Base-by-base conservation (phyloP, 441 rosid species). In the Cnidoscolus chayamansa region DNA sequence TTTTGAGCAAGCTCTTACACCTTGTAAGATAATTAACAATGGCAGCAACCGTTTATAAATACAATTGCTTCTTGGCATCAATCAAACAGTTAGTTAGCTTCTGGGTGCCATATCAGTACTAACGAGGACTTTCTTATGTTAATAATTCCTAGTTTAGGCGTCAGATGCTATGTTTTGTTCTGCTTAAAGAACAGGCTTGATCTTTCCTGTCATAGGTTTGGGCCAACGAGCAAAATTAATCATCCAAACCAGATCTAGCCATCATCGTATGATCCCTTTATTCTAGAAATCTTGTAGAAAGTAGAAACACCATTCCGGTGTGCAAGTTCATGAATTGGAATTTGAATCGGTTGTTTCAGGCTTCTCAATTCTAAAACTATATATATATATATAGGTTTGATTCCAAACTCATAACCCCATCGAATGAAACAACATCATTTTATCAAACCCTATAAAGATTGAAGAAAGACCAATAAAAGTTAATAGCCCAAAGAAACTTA, bases 401-500 rank as follows among this genome's bases (percentile, higher is more conserved):
- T 6, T 53, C 17, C 20, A 57, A 64, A 45, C 20, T 47, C 64
- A 57, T 40, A 32, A 11, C 7, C 31, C 15, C 2, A 64, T 20
- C 9, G 53, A 73, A 53, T 53, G 17, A 15, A 31, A 17, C 11
- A 10, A n/a, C 20, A 55, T 17, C 1, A 40, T 40, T 40, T 20
- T 17, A 59, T 51, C n/a, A 61, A 43, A 78, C 32, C 57, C 66
- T 15, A 70, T 57, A 57, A 35, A 58, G 15, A 5, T 20, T 1
- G 64, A 30, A 59, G 12, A 32, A 66, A 80, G 16, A 54, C 64
- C 71, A 16, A 54, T 2, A 20, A 60, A 63, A 17, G 8, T 53
- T 43, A 65, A 76, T 9, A 1, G 17, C 10, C 6, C 4, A 35
- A 63, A 65, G 49, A 57, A 2, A 55, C 72, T 75, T 72, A 85